These are phyloP conservation scores for Candida silvicultrix DNA, from an alignment of 805 yeast species.

Conservation along the genomic window DNA sequence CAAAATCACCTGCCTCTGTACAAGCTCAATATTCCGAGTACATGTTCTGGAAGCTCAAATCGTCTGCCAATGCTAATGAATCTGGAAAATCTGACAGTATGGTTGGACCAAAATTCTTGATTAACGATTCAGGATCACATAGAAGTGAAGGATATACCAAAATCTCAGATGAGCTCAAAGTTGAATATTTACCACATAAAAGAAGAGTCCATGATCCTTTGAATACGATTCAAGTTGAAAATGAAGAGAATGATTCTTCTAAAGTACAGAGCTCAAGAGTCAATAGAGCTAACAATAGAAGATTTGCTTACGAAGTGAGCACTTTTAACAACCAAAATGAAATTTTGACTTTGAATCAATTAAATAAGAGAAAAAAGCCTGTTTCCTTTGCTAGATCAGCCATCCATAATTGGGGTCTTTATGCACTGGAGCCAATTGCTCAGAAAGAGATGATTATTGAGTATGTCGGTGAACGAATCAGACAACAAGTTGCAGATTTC, in stretches of 20 bases:
- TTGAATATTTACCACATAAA: slow-evolving; percentile 78
- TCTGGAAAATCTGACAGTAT: slow-evolving; percentile 20
- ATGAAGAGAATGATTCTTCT: slow-evolving; percentile 40
- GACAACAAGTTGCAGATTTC: slow-evolving; percentile 92
- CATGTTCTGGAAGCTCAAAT: slow-evolving; percentile 37
- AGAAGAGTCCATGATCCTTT: slow-evolving; percentile 62
- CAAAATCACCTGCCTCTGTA: slow-evolving; percentile 1
- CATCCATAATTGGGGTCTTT: slow-evolving; percentile 97
- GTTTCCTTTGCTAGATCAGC: slow-evolving; percentile 97
- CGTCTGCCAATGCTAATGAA: slow-evolving; percentile 19
- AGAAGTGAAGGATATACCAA: slow-evolving; percentile 69
- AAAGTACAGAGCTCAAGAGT: slow-evolving; percentile 69
- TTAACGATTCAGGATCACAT: slow-evolving; percentile 52
- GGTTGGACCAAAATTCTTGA: slow-evolving; percentile 21
- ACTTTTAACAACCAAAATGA: slow-evolving; percentile 82
- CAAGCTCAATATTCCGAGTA: background rate
- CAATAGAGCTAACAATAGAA: slow-evolving; percentile 79
- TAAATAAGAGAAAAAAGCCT: slow-evolving; percentile 85
- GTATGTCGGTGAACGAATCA: slow-evolving; percentile 90
- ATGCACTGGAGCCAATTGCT: slow-evolving; percentile 93
- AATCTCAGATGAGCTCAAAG: slow-evolving; percentile 66
- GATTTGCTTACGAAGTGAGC: slow-evolving; percentile 84
- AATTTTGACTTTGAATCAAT: slow-evolving; percentile 73
- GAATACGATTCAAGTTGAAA: slow-evolving; percentile 60
- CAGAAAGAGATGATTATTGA: slow-evolving; percentile 97